Evolutionary conservation across 768 basidiomycete genomes (phyloP).

Genomic region (Cubamyces sp.): DNA sequence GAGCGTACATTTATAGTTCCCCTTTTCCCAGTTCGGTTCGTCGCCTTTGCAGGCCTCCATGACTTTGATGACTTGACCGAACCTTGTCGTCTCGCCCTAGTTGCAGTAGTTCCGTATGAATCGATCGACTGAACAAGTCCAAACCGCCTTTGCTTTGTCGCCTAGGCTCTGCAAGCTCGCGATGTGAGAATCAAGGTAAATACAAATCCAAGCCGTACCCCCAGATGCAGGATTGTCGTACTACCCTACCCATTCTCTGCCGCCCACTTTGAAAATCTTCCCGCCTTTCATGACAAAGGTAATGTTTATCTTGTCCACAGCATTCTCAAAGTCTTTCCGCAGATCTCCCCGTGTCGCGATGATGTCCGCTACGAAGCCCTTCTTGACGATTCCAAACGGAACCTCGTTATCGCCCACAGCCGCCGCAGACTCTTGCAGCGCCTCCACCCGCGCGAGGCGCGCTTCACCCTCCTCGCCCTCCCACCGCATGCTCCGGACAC

Average conservation of each 20-base stretch:
- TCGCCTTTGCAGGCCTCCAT: background rate
- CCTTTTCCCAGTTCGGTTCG: background rate
- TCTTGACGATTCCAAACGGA: constrained; percentile 56
- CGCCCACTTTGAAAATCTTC: constrained; percentile 47
- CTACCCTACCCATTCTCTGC: constrained; percentile 29
- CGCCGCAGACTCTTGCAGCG: constrained; percentile 32
- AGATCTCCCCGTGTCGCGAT: constrained; percentile 44
- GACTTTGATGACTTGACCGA: constrained; percentile 16
- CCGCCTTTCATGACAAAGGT: constrained; percentile 65
- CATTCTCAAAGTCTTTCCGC: constrained; percentile 44
- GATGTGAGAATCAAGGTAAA: too few species aligned
- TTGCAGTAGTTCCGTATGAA: constrained; percentile 3
- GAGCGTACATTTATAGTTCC: background rate
- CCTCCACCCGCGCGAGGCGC: constrained; percentile 34
- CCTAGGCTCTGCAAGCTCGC: too few species aligned
- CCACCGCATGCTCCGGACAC: constrained; percentile 52
- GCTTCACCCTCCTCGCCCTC: constrained; percentile 39
- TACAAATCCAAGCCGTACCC: too few species aligned
- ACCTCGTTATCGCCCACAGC: constrained; percentile 52
- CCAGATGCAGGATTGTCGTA: too few species aligned
- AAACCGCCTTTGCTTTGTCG: too few species aligned
- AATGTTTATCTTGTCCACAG: constrained; percentile 51
- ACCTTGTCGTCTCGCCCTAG: background rate
- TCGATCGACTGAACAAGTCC: background rate
- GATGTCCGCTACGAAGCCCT: constrained; percentile 60